These are phyloP conservation scores for Beauveria sp. DNA, from an alignment of 2,329 filamentous ascomycete species.

Conservation along the genomic window DNA sequence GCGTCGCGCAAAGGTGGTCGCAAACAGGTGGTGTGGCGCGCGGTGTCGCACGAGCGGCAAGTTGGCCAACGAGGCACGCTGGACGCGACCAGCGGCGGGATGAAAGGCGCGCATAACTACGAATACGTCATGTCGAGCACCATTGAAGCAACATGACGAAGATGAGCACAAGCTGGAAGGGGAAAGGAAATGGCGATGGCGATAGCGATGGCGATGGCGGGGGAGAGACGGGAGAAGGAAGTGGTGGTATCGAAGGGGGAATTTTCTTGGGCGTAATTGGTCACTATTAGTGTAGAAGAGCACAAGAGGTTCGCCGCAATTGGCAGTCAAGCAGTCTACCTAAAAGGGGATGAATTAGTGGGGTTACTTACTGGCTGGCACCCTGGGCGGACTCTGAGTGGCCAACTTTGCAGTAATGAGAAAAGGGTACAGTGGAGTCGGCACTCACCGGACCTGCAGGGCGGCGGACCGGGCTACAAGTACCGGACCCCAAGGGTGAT, in stretches of 20 bases:
- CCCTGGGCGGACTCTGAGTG: no score
- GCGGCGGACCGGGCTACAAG: background rate
- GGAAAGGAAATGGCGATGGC: background rate
- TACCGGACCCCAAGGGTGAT: no score
- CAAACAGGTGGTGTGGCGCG: slow-evolving; percentile 30
- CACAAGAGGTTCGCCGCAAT: no score
- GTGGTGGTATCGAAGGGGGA: background rate
- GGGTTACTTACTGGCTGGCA: no score
- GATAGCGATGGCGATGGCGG: background rate
- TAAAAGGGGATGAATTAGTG: background rate
- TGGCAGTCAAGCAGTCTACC: no score
- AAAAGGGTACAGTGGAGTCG: background rate
- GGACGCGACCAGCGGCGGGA: slow-evolving; percentile 27
- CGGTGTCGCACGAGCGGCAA: slow-evolving; percentile 45
- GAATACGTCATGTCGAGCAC: slow-evolving; percentile 10
- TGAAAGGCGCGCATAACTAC: slow-evolving; percentile 20
- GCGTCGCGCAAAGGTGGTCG: slow-evolving; percentile 35
- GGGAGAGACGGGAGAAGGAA: background rate
- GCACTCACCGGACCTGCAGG: background rate
- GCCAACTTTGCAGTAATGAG: no score
- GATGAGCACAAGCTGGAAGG: slow-evolving; percentile 8
- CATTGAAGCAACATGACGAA: slow-evolving; percentile 18
- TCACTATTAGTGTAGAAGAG: background rate
- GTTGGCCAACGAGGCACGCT: slow-evolving; percentile 35
- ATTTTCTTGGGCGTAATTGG: background rate